Conservation (phyloP, 169 alveolate species). For the Babesia ovata region DNA sequence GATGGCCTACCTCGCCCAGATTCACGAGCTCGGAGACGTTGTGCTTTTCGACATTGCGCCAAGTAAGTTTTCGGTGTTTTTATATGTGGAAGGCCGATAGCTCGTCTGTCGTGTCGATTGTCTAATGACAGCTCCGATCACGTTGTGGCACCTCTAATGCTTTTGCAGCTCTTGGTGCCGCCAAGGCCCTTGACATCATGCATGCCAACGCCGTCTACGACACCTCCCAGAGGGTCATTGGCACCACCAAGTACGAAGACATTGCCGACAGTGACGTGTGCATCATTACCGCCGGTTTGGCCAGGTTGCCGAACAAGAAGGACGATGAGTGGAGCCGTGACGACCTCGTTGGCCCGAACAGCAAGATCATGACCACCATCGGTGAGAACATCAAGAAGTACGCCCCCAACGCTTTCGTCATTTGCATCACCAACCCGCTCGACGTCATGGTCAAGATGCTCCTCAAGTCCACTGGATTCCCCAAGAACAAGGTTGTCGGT, state of each 20-base stretch:
- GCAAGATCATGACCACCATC: constrained; percentile 79
- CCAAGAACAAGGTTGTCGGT: constrained; percentile 83
- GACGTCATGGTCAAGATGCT: constrained; percentile 83
- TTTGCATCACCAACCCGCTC: constrained; percentile 85
- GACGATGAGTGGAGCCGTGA: constrained; percentile 84
- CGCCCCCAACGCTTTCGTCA: constrained; percentile 84
- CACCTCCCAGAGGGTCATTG: constrained; percentile 69
- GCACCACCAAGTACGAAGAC: constrained; percentile 75
- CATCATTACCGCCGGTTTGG: constrained; percentile 83
- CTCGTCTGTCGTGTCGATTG: neutral
- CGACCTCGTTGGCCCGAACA: constrained; percentile 79
- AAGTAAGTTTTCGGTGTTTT: constrained; percentile 60
- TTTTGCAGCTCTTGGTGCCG: constrained; percentile 61
- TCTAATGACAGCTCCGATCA: neutral
- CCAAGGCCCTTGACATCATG: constrained; percentile 78
- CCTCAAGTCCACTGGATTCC: constrained; percentile 79
- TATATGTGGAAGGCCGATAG: neutral
- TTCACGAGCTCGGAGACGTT: constrained; percentile 80
- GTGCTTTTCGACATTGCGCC: constrained; percentile 79
- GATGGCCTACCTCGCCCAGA: constrained; percentile 77
- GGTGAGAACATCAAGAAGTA: constrained; percentile 82
- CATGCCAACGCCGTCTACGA: constrained; percentile 76
- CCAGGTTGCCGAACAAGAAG: constrained; percentile 39
- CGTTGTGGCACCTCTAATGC: neutral
- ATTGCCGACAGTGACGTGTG: constrained; percentile 80